phyloP scores from a whole-genome alignment of 169 alveolate species.

The Cryptosporidium parvum region DNA sequence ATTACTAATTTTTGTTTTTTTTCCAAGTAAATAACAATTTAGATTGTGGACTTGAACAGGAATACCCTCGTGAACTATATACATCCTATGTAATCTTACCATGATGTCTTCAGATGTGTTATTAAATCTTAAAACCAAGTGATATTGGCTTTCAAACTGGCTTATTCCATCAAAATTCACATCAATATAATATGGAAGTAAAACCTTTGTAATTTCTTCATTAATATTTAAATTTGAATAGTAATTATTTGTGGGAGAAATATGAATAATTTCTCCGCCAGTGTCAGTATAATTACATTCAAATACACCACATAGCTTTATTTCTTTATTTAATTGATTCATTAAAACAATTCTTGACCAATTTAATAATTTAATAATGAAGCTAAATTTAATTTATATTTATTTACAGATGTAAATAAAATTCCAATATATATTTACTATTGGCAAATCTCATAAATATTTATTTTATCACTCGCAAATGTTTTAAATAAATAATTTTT shows the following conservation, averaged over 20 bases:
- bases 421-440: not conserved
- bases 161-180: conserved; percentile 68
- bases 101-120: conserved; percentile 34
- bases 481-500: not conserved
- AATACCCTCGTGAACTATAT: conserved; percentile 61
- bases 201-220: not conserved
- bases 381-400: conserved; percentile 3
- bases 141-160: conserved; percentile 64
- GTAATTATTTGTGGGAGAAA: conserved; percentile 37
- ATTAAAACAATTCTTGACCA: not conserved
- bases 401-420: conserved; percentile 4
- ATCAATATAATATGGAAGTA: conserved; percentile 59
- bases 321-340: conserved; percentile 38
- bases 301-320: conserved; percentile 60
- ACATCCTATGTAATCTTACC: conserved; percentile 53
- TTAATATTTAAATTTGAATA: conserved; percentile 24
- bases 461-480: not conserved
- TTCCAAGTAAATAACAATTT: conserved; percentile 51
- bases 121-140: conserved; percentile 59
- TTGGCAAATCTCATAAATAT: not conserved
- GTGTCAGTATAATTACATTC: conserved; percentile 57
- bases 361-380: not conserved
- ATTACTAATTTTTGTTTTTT: conserved; percentile 25
- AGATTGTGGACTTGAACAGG: conserved; percentile 65
- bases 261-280: conserved; percentile 59